Base-by-base conservation (phyloP, 768 basidiomycete genomes). In the Pisolithus albus region DNA sequence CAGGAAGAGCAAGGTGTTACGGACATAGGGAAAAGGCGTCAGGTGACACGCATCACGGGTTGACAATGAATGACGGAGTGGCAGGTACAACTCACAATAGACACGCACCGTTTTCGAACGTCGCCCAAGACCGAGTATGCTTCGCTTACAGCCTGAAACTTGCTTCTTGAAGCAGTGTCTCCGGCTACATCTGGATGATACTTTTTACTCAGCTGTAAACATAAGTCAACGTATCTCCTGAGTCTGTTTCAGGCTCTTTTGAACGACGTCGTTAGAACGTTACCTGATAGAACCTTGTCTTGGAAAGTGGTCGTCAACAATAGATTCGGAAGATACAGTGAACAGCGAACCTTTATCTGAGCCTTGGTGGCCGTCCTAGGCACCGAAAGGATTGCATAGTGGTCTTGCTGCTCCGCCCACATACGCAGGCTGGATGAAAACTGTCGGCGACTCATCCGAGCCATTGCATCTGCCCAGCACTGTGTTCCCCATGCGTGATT, bases 81-180 rank as follows among this genome's bases (percentile, higher is more conserved):
- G 11, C 1, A 18, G 6, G 28, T 28, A n/a, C 19, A 7, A 8
- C n/a, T 18, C 5, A 13, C 10, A 1, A 11, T 9, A 28, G 6
- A 7, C 5, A 50, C 70, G 40, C 46, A 74, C 77, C 75, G 68
- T 59, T 71, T 70, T 43, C 76, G 63, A 49, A 76, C 75, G 45
- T 78, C 70, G 7, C 73, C 70, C 7, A 78, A 63, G 18, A 76
- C 54, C 1, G 70, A 62, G 42, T 77, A 79, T 2, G 77, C 77
- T 46, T 77, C 78, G 55, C 74, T 77, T 46, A 75, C 69, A 0
- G 64, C 68, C 46, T 73, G 73, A 51, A 76, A 78, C 46, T 63
- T 76, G 50, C 65, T 61, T 50, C 66, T 69, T 1, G 76, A 68
- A 3, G 53, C 43, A 6, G 61, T 61, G 47, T 77, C 75, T 34